phyloP scores from a whole-genome alignment of 345 rosid genomes.

The Jatropha curcas region DNA sequence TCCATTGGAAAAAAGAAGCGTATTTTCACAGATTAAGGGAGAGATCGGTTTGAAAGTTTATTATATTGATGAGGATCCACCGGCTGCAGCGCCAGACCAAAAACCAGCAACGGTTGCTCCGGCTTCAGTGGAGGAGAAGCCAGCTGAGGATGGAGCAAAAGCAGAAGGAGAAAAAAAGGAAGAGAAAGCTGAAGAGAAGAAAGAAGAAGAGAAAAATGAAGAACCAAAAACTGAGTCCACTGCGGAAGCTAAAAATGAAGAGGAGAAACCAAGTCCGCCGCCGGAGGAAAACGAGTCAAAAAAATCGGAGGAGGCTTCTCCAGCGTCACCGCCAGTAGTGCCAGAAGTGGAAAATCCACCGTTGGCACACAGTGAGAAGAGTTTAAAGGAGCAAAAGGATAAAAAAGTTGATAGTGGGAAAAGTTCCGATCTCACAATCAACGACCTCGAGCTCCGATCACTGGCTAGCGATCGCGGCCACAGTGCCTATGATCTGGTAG shows the following conservation, averaged over 20 bases:
- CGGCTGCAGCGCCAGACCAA: slow-evolving; percentile 32
- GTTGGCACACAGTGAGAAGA: slow-evolving; percentile 45
- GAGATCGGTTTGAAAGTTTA: slow-evolving; percentile 75
- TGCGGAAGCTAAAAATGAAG: slow-evolving; percentile 32
- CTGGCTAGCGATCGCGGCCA: slow-evolving; percentile 51
- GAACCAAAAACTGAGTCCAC: slow-evolving; percentile 18
- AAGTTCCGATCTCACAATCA: slow-evolving; percentile 36
- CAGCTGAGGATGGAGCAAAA: slow-evolving; percentile 35
- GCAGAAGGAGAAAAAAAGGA: slow-evolving; percentile 28
- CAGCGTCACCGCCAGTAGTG: slow-evolving; percentile 26
- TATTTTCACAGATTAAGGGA: slow-evolving; percentile 83
- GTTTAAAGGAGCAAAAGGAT: slow-evolving; percentile 26
- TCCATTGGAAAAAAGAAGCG: slow-evolving; percentile 87
- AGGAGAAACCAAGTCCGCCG: slow-evolving; percentile 36
- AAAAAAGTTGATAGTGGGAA: slow-evolving; percentile 29
- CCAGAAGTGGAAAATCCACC: slow-evolving; percentile 46
- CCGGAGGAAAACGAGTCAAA: slow-evolving; percentile 28
- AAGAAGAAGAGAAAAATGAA: slow-evolving; percentile 36
- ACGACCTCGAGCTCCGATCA: slow-evolving; percentile 58
- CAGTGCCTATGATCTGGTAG: slow-evolving; percentile 72
- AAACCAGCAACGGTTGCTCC: background rate
- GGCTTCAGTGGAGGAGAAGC: slow-evolving; percentile 30
- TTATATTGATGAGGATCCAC: slow-evolving; percentile 62
- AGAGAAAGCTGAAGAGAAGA: slow-evolving; percentile 34
- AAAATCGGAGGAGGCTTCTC: slow-evolving; percentile 12